phyloP scores from a whole-genome alignment of 768 basidiomycete genomes.

The Phlegmacium glaucopus region DNA sequence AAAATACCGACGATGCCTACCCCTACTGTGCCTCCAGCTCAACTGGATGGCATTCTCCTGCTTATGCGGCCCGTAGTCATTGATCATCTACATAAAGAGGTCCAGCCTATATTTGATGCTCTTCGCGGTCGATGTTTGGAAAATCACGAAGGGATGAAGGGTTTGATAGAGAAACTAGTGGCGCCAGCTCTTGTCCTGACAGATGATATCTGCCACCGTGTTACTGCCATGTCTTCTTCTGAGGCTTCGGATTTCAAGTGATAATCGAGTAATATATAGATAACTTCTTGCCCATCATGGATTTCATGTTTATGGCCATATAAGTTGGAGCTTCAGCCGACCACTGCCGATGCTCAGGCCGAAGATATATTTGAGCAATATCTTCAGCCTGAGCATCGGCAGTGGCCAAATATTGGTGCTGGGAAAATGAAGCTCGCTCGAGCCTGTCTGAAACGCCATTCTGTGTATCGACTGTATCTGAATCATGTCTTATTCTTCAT shows the following conservation, averaged over 20 bases:
- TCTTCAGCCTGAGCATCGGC: too few relatives aligned
- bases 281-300: neutral
- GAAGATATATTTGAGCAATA: too few relatives aligned
- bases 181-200: conserved; percentile 29
- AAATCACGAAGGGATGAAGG: conserved; percentile 12
- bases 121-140: conserved; percentile 20
- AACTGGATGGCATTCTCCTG: conserved; percentile 15
- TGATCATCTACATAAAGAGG: conserved; percentile 19
- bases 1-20: conserved; percentile 12
- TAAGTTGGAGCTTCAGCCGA: too few relatives aligned
- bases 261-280: too few relatives aligned
- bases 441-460: too few relatives aligned
- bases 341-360: too few relatives aligned
- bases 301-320: too few relatives aligned
- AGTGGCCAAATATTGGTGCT: too few relatives aligned
- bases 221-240: conserved; percentile 1
- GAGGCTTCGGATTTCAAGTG: too few relatives aligned
- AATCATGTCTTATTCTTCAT: too few relatives aligned
- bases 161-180: conserved; percentile 23
- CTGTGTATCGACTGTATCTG: too few relatives aligned
- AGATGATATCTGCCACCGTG: conserved; percentile 24
- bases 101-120: conserved; percentile 20
- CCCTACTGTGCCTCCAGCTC: conserved; percentile 5
- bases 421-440: too few relatives aligned
- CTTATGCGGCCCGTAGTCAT: conserved; percentile 16